These are phyloP conservation scores for Pseudogymnoascus sp. DNA, from an alignment of 2,329 filamentous ascomycete species.

Conservation along the genomic window DNA sequence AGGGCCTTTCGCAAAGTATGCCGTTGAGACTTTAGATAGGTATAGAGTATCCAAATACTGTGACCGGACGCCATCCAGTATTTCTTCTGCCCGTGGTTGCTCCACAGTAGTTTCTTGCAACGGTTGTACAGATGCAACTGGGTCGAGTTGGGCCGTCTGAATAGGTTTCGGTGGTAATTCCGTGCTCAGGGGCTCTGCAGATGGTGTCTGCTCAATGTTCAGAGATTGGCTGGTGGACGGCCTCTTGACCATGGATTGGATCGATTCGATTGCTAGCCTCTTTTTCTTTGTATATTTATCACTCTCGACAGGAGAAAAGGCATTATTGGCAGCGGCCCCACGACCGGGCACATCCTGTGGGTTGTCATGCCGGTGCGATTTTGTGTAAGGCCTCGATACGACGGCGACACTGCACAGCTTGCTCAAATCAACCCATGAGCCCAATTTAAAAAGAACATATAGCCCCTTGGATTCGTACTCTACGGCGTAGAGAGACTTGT, in stretches of 20 bases:
- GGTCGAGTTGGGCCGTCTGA: not conserved
- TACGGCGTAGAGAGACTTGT: conserved; percentile 49
- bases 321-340: conserved; percentile 6
- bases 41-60: conserved; percentile 55
- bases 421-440: conserved; percentile 54
- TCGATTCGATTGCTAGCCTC: conserved; percentile 52
- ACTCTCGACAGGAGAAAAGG: conserved; percentile 12
- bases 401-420: conserved; percentile 44
- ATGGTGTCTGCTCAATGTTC: not conserved
- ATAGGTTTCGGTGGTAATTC: not conserved
- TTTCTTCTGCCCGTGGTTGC: conserved; percentile 17
- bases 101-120: not conserved
- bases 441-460: conserved; percentile 62
- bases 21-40: conserved; percentile 63
- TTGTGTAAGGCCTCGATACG: conserved; percentile 33
- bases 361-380: conserved; percentile 26
- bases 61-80: conserved; percentile 35
- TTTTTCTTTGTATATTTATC: conserved; percentile 39
- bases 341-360: conserved; percentile 9
- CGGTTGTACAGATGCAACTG: not conserved
- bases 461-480: conserved; percentile 54
- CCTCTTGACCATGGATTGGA: conserved; percentile 52
- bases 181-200: not conserved
- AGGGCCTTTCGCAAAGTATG: conserved; percentile 78
- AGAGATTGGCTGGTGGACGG: conserved; percentile 18